Evolutionary conservation across 306 rosid species (phyloP), one percentile per base, ranked within the genome.

Genomic region (Senna siamea): DNA sequence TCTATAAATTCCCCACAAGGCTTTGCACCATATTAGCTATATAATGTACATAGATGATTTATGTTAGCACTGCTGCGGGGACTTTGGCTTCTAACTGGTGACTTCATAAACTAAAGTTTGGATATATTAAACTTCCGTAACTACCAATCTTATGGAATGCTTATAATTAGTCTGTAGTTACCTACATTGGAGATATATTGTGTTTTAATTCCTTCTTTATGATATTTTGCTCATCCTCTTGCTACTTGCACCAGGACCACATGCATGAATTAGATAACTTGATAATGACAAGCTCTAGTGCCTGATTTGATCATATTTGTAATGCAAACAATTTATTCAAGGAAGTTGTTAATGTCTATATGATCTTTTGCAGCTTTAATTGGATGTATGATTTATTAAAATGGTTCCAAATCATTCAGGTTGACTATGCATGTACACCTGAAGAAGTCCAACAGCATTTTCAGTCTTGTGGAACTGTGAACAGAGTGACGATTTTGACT

Each of bases 401-500:
- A 26, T 79, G 53, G 76, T 83, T 80, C 71, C 32, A 50, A 48
- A 77, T 77, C 66, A 23, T 76, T 79, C 89, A 95, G 99, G 99
- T 95, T 64, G 99, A 95, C 82, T 95, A 95, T 79, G 93, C 90
- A 23, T 95, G 99, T 70, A 92, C 97, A 0, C 99, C 99, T 69
- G 99, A 95, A 83, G 99, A 95, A 83, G 99, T 95, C 70, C 99
- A 95, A 75, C 99, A 95, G 78, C 99, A 90, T 85, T 95, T 95
- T 81, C 99, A 95, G 85, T 95, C 99, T n/a, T 95, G 99, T 80
- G 99, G 99, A 80, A 95, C 99, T 41, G 99, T 95, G 73, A 95
- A 95, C 87, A 85, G 99, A 82, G 99, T 92, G 61, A 95, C 99
- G 3, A 95, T 95, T 78, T 83, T 95, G 98, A 92, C 99, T 0